Evolutionary conservation across 208 protist species (phyloP), one percentile per base, ranked within the genome.

Genomic region (Borovskyia barvae): DNA sequence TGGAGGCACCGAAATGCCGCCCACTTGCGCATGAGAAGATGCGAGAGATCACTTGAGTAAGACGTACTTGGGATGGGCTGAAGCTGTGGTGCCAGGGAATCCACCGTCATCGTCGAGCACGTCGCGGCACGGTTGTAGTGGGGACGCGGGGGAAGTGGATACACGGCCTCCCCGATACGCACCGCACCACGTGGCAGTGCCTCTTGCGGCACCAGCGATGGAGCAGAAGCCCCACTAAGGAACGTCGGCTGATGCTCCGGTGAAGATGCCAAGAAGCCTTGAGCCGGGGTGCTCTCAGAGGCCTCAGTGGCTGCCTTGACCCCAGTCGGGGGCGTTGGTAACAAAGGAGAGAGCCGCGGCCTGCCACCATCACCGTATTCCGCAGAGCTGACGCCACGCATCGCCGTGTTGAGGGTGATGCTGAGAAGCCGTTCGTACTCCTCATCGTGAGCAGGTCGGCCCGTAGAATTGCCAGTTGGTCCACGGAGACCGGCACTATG

Each of bases 11-110:
- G 49, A 24, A 71, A 74, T 7, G 60, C 60, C 8, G 29, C 20
- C 54, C 68, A 75, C 48, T 81, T 81, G 5, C 75, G 68, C 2
- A 59, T n/a, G 9, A 77, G 46, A 6, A 77, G 47, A 22, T 65
- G 59, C 29, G 61, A 51, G 19, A 81, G 65, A 32, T 54, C 55
- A 29, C 50, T 50, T 2, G 52, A 58, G 33, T 66, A 56, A 15
- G 36, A 50, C 14, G 26, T 59, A 36, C 45, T 54, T 19, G 50
- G 6, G 33, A 69, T 51, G 15, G 52, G 62, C 37, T 60, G 51
- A 1, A 50, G 53, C 8, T 26, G 28, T 0, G 52, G 46, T 22
- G 35, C 46, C 4, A 26, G 3, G 15, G 22, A 9, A 26, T 24
- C 9, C 12, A n/a, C 24, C 2, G 1, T 7, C 11, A 7, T 25